Base-by-base conservation (phyloP, 306 rosid genomes). In the Quercus cerris region DNA sequence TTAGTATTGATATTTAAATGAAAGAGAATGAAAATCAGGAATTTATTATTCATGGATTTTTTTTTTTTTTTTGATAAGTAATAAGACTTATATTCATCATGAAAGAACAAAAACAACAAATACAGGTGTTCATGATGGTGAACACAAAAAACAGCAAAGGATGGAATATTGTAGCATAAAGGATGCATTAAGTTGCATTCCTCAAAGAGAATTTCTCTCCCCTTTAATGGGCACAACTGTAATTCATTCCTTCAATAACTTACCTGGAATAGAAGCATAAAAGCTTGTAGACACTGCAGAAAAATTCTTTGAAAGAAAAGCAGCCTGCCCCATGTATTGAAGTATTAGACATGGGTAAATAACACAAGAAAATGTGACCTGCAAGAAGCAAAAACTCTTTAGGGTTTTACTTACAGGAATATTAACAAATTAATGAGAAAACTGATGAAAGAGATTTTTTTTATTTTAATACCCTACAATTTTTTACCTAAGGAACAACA, bases 251-350 rank as follows among this genome's bases (percentile, higher is more conserved):
- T 76, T 82, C 59, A 44, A 81, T 67, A 79, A 84, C 92, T 87
- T 82, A 91, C 97, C 91, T 69, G 95, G 98, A 83, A 94, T 77
- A 78, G 98, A 94, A 83, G 97, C 94, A 85, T 90, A 94, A 80
- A 94, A 94, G 89, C 97, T 90, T 81, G 76, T 81, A 79, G 88
- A 89, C 54, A 75, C 85, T 61, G 89, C 87, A 61, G 93, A 87
- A 74, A 89, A 75, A 84, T 94, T 94, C 91, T 88, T 91, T 62
- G 97, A 86, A 74, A 91, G 90, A 84, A 90, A 94, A 61, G 94
- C 97, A 82, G 98, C 95, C 86, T 94, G 98, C 33, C 97, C 98
- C 98, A 91, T 88, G 89, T 91, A 94, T 78, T 94, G 97, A 84
- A 94, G 89, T 81, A 91, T 78, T 73, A 94, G 84, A 82, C 92